Evolutionary conservation across 2,329 filamentous ascomycete species (phyloP).

Genomic region (Sphaerulina vaccinii): DNA sequence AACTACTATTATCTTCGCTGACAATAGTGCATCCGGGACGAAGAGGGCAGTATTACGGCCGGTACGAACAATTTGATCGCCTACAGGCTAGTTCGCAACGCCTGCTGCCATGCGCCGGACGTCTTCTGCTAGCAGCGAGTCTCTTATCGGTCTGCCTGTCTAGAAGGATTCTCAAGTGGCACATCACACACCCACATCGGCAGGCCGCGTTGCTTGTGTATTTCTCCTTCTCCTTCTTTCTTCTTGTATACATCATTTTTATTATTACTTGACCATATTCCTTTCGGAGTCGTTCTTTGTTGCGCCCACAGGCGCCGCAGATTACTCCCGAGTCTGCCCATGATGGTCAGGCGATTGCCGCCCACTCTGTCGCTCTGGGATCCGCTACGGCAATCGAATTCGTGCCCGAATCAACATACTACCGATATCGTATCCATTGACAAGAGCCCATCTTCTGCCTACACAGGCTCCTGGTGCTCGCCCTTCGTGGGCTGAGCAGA

Average conservation of each 20-base stretch:
- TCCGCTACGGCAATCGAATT: background rate
- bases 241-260: background rate
- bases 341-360: conserved; percentile 15
- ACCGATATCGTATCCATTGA: too few species aligned
- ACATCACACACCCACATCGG: background rate
- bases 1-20: too few species aligned
- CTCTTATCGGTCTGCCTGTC: background rate
- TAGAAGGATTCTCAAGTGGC: background rate
- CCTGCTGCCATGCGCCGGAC: background rate
- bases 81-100: background rate
- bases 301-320: background rate
- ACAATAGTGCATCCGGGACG: too few species aligned
- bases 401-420: background rate
- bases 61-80: too few species aligned
- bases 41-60: too few species aligned
- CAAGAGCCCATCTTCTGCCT: background rate
- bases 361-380: conserved; percentile 8
- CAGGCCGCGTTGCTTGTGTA: background rate
- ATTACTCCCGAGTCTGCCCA: background rate
- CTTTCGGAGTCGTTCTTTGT: background rate
- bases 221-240: background rate
- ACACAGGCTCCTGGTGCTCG: conserved; percentile 16
- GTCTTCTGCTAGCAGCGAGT: too few species aligned
- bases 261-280: background rate
- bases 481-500: conserved; percentile 20